Evolutionary conservation across 1,139 yeast genomes (phyloP).

Genomic region (Pichia sp.): DNA sequence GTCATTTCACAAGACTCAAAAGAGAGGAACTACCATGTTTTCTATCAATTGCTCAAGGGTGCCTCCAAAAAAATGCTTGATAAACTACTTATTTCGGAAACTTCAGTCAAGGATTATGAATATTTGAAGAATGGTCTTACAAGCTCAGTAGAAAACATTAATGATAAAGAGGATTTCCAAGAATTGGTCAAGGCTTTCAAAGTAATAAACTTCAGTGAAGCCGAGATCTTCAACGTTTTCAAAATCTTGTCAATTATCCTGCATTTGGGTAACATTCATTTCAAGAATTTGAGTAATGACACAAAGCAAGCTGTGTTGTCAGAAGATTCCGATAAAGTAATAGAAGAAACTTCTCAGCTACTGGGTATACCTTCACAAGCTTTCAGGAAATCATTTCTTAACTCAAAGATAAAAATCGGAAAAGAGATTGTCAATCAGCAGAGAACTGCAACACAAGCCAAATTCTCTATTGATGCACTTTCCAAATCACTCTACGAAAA

Average conservation of each 20-base stretch:
- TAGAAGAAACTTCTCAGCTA: slow-evolving; percentile 45
- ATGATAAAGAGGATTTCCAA: slow-evolving; percentile 67
- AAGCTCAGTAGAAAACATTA: slow-evolving; percentile 58
- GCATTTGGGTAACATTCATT: slow-evolving; percentile 81
- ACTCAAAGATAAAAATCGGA: slow-evolving; percentile 90
- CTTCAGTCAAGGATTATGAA: slow-evolving; percentile 44
- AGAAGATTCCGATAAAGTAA: slow-evolving; percentile 48
- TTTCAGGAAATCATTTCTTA: slow-evolving; percentile 56
- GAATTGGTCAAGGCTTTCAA: slow-evolving; percentile 60
- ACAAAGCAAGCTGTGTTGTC: slow-evolving; percentile 78
- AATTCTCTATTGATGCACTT: slow-evolving; percentile 77
- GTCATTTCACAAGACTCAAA: slow-evolving; percentile 69
- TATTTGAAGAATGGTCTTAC: slow-evolving; percentile 56
- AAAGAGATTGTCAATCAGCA: slow-evolving; percentile 80
- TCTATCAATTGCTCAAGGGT: slow-evolving; percentile 80
- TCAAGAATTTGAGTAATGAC: slow-evolving; percentile 51
- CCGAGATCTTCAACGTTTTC: slow-evolving; percentile 58
- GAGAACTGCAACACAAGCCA: slow-evolving; percentile 75
- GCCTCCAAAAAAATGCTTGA: slow-evolving; percentile 47
- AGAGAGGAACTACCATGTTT: slow-evolving; percentile 90
- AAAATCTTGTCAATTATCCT: slow-evolving; percentile 70
- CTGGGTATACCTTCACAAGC: slow-evolving; percentile 57
- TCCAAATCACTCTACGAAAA: slow-evolving; percentile 85
- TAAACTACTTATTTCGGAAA: slow-evolving; percentile 42
- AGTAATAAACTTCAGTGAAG: slow-evolving; percentile 62